These are phyloP conservation scores for Malassezia equina DNA, from an alignment of 1,284 basidiomycete species.

Conservation along the genomic window DNA sequence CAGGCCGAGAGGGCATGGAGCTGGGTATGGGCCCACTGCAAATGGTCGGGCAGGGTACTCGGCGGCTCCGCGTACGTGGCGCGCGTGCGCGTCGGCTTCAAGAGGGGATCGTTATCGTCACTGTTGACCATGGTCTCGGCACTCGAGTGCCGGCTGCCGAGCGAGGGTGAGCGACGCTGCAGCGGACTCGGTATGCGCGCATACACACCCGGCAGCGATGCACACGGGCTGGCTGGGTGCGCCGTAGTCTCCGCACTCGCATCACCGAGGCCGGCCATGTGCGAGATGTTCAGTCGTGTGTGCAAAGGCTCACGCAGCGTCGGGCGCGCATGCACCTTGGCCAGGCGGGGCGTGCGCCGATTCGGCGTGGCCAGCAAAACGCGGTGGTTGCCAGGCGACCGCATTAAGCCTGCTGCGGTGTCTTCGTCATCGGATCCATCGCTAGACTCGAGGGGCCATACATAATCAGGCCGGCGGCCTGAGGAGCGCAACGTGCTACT, in stretches of 20 bases:
- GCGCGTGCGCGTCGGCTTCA: not conserved
- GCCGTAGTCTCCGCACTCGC: not conserved
- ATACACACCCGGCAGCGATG: not conserved
- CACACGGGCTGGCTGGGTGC: not conserved
- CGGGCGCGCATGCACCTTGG: slow-evolving; percentile 2
- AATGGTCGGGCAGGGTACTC: not conserved
- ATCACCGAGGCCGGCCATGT: not conserved
- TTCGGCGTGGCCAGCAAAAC: slow-evolving; percentile 14
- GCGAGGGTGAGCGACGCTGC: not conserved
- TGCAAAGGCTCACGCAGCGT: not conserved
- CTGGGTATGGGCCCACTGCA: slow-evolving; percentile 14
- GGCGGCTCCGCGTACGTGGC: not conserved
- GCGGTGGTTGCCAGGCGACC: slow-evolving; percentile 14
- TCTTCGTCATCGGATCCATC: slow-evolving; percentile 12
- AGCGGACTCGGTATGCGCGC: slow-evolving; percentile 1
- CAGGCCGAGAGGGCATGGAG: slow-evolving; percentile 4
- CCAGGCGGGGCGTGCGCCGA: not conserved
- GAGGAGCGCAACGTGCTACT: not conserved
- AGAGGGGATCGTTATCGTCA: slow-evolving; percentile 1
- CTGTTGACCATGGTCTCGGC: slow-evolving; percentile 14
- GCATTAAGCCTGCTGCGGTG: not conserved
- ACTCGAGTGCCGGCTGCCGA: slow-evolving; percentile 16
- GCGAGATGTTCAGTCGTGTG: slow-evolving; percentile 8
- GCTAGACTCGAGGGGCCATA: slow-evolving; percentile 1
- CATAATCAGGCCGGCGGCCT: not conserved